These are phyloP conservation scores for Monilinia laxa DNA, from an alignment of 2,329 filamentous ascomycete genomes.

Conservation along the genomic window DNA sequence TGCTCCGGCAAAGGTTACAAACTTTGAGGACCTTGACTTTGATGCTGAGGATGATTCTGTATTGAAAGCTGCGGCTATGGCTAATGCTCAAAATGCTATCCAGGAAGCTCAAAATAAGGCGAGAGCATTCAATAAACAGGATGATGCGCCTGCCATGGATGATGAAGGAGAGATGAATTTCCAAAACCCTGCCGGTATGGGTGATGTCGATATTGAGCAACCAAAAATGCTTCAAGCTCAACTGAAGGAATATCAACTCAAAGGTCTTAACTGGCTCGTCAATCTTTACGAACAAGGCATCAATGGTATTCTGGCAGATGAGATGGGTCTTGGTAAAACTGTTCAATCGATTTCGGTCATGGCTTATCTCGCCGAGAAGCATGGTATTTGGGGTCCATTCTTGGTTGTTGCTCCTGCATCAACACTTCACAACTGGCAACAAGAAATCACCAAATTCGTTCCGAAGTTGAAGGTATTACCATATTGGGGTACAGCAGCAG, in stretches of 20 bases:
- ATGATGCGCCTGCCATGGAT: slow-evolving; percentile 66
- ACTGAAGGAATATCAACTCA: slow-evolving; percentile 97
- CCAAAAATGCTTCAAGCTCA: slow-evolving; percentile 91
- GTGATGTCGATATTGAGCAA: slow-evolving; percentile 90
- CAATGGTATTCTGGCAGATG: slow-evolving; percentile 97
- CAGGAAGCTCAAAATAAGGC: slow-evolving; percentile 92
- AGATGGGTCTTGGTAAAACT: slow-evolving; percentile 99
- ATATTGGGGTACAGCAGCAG: slow-evolving; percentile 94
- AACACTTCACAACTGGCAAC: slow-evolving; percentile 98
- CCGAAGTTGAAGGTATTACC: slow-evolving; percentile 92
- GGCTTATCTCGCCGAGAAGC: slow-evolving; percentile 95
- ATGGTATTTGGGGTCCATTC: slow-evolving; percentile 98
- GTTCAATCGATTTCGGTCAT: slow-evolving; percentile 99
- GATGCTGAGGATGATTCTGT: slow-evolving; percentile 88
- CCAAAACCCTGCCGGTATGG: slow-evolving; percentile 94
- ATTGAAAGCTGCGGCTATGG: slow-evolving; percentile 80
- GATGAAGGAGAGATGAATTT: slow-evolving; percentile 99
- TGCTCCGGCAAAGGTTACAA: slow-evolving; percentile 72
- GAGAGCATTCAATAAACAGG: slow-evolving; percentile 81
- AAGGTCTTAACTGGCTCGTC: slow-evolving; percentile 98
- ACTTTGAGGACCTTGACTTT: slow-evolving; percentile 93
- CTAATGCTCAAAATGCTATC: slow-evolving; percentile 94
- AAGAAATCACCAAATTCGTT: slow-evolving; percentile 94
- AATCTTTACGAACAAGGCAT: slow-evolving; percentile 99
- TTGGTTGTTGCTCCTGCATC: slow-evolving; percentile 94